Evolutionary conservation across 1,284 basidiomycete genomes (phyloP).

Genomic region (Apiotrichum sp.): DNA sequence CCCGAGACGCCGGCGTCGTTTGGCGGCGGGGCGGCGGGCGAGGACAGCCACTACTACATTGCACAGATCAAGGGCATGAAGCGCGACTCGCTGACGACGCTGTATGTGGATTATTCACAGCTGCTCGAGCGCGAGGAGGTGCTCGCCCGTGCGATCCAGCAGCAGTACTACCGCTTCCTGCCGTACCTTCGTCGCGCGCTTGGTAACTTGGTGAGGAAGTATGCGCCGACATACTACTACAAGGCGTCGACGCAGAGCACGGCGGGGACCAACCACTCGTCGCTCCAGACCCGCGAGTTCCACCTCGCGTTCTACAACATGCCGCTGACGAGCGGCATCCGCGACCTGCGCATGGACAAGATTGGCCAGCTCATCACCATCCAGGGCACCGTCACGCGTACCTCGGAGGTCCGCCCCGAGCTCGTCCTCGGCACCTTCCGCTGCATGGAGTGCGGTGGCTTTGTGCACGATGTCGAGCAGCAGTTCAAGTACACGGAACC

Average conservation of each 20-base stretch:
- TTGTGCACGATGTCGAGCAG: constrained; percentile 93
- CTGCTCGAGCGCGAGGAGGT: constrained; percentile 79
- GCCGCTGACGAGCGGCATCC: constrained; percentile 88
- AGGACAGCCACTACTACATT: constrained; percentile 61
- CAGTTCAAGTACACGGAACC: constrained; percentile 99
- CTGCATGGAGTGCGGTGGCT: constrained; percentile 79
- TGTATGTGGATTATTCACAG: constrained; percentile 94
- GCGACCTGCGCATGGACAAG: constrained; percentile 86
- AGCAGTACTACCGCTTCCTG: constrained; percentile 93
- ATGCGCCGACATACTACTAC: constrained; percentile 88
- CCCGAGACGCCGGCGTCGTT: constrained; percentile 68
- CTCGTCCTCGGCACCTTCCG: constrained; percentile 88
- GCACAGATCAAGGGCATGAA: constrained; percentile 89
- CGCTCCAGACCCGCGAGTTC: constrained; percentile 88
- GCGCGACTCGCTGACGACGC: constrained; percentile 85
- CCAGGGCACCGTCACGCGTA: constrained; percentile 93
- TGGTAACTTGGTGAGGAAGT: constrained; percentile 78
- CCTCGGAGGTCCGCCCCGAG: constrained; percentile 95
- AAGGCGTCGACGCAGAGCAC: constrained; percentile 41
- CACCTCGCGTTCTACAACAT: constrained; percentile 92
- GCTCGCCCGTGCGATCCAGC: constrained; percentile 83
- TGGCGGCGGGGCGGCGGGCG: constrained; percentile 48
- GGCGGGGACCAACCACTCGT: constrained; percentile 49
- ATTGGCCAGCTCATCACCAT: constrained; percentile 91
- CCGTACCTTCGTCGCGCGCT: constrained; percentile 89